Evolutionary conservation across 352 stramenopile species (phyloP), one percentile per base, ranked within the genome.

Genomic region (Globisporangium uncinulatum): DNA sequence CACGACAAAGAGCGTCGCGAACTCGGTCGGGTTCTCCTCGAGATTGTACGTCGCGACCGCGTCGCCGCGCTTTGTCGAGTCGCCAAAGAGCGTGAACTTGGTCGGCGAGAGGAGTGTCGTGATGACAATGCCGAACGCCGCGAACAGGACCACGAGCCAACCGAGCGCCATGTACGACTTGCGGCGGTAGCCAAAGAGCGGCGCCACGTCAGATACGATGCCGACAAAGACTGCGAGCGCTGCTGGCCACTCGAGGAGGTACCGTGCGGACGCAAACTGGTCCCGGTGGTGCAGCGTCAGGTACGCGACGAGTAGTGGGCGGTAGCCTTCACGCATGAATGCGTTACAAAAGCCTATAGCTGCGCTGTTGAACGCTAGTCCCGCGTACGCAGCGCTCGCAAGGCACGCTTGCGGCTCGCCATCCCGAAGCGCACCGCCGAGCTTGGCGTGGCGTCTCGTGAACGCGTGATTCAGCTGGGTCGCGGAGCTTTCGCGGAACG

Each of bases 141-240:
- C 67, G 34, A 75, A 1, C 14, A 64, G 57, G 32, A 62, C 66
- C 8, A 74, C 41, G 24, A 72, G 47, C 75, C 76, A 91, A 9
- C 88, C 88, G n/a, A 92, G 51, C 2, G 85, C 66, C 57, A 97
- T 89, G 69, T 96, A 96, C 2, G 86, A 73, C 58, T 95, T 96
- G n/a, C 88, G 70, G 19, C 82, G 84, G 37, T 80, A 88, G 11
- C 87, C 83, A 43, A 72, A 77, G 21, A 97, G 72, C 14, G 89
- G 81, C 15, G 87, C 68, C 41, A 70, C 89, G 65, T 97, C 89
- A n/a, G 73, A 90, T 17, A 94, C 52, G 29, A 96, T 75, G 24
- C 88, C 89, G 49, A 95, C 72, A n/a, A 96, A 65, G 7, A 97
- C 76, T 2, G 89, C 87, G 31, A 95, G 74, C 0, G 74, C 74